Percentiles rank a stretch among this genome's conserved stretches.
phyloP scores from a whole-genome alignment of 805 yeast species.

The Martiniozyma abietophila region DNA sequence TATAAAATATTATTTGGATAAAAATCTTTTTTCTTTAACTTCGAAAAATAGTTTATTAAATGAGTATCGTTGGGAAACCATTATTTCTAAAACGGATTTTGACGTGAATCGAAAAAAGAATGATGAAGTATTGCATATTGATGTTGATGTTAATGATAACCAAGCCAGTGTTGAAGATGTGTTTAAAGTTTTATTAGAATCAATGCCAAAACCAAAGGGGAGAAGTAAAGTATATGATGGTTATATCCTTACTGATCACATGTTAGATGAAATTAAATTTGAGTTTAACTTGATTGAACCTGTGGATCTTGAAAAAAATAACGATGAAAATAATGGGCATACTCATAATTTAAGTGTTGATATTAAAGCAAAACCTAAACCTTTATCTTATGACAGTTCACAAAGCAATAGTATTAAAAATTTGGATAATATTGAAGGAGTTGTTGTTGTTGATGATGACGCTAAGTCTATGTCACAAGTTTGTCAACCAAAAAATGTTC shows the following conservation, averaged over 20 bases:
- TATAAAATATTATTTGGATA: conserved; percentile 6
- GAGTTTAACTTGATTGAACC: conserved; percentile 15
- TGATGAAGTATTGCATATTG: conserved; percentile 6
- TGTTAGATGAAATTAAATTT: conserved; percentile 37
- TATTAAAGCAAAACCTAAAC: too few species aligned
- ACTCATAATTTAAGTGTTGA: too few species aligned
- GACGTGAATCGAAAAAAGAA: conserved; percentile 11
- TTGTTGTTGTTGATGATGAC: neutral
- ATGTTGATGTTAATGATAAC: conserved; percentile 12
- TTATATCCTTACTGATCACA: conserved; percentile 39
- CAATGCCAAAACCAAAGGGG: conserved; percentile 32
- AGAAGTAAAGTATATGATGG: conserved; percentile 41
- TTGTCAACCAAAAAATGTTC: too few species aligned
- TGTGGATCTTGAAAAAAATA: conserved; percentile 7
- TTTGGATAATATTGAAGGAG: too few species aligned
- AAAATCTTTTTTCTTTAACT: too few species aligned
- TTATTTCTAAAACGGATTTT: conserved; percentile 14
- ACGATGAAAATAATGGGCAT: conserved; percentile 4
- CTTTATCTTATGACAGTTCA: too few species aligned
- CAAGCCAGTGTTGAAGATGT: conserved; percentile 15
- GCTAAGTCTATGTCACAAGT: too few species aligned
- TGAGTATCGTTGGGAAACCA: conserved; percentile 8
- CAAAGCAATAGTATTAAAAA: too few species aligned
- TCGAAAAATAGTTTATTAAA: too few species aligned
- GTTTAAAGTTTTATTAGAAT: conserved; percentile 17